These are phyloP conservation scores for Auricularia sp. DNA, from an alignment of 768 basidiomycete species.

Conservation along the genomic window DNA sequence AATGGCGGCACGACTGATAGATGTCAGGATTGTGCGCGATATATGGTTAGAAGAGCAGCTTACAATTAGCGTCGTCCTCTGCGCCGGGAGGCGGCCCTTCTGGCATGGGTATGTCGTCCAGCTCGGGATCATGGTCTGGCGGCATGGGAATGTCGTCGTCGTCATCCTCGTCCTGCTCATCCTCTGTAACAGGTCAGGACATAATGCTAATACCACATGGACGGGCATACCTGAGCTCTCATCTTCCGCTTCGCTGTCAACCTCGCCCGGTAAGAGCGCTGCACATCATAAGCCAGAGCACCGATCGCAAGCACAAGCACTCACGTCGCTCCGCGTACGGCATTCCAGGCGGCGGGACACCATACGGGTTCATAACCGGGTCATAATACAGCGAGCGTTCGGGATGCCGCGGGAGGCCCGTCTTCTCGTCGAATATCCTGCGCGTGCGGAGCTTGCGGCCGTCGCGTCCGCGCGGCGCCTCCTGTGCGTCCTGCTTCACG, in stretches of 20 bases:
- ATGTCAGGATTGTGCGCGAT: conserved; percentile 3
- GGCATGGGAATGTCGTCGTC: conserved; percentile 16
- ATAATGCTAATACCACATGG: conserved; percentile 30
- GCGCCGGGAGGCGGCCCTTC: conserved; percentile 55
- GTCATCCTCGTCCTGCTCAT: conserved; percentile 25
- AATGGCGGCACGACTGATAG: conserved; percentile 2
- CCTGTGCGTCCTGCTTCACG: conserved; percentile 21
- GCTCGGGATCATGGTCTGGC: conserved; percentile 37
- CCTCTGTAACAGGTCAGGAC: conserved; percentile 35
- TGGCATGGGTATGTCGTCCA: conserved; percentile 82
- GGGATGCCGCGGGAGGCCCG: conserved; percentile 82
- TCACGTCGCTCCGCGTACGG: conserved; percentile 83
- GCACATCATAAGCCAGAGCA: background rate
- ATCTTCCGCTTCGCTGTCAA: conserved; percentile 49
- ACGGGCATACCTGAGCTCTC: conserved; percentile 27
- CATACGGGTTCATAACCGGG: conserved; percentile 84
- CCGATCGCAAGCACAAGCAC: conserved; percentile 19
- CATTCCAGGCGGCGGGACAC: conserved; percentile 93
- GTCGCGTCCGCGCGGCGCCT: conserved; percentile 27
- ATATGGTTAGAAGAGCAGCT: conserved; percentile 4
- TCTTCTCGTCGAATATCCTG: conserved; percentile 67
- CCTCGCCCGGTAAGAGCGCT: conserved; percentile 56
- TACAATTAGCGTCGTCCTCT: conserved; percentile 9
- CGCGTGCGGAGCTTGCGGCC: conserved; percentile 35
- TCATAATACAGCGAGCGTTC: conserved; percentile 90